These are phyloP conservation scores for Eutypella sp. DNA, from an alignment of 2,329 filamentous ascomycete genomes.

Conservation along the genomic window DNA sequence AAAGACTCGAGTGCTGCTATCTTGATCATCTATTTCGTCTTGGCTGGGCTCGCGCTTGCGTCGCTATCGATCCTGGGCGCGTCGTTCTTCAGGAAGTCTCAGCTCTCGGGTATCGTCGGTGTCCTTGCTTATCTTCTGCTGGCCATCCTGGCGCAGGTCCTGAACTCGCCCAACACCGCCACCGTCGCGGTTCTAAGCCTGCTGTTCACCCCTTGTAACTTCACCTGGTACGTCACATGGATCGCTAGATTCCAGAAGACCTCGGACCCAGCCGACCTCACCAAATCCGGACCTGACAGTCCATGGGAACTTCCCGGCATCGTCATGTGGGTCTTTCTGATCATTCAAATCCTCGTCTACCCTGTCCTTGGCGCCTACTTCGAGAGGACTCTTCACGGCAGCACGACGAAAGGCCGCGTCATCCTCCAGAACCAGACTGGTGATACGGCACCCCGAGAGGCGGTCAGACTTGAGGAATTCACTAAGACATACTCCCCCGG, in stretches of 20 bases:
- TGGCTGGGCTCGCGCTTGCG: conserved; percentile 70
- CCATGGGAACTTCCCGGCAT: conserved; percentile 69
- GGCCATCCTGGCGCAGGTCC: conserved; percentile 75
- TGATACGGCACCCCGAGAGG: conserved; percentile 33
- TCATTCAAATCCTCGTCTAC: conserved; percentile 73
- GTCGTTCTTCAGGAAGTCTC: conserved; percentile 79
- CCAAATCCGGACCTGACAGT: conserved; percentile 56
- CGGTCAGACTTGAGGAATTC: conserved; percentile 67
- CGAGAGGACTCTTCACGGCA: conserved; percentile 72
- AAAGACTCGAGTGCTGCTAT: conserved; percentile 57
- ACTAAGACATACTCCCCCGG: conserved; percentile 73
- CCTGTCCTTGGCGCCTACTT: conserved; percentile 70
- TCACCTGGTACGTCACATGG: conserved; percentile 72
- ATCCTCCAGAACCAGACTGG: conserved; percentile 33
- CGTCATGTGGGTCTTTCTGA: conserved; percentile 70
- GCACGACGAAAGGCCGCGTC: conserved; percentile 57
- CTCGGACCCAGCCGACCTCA: conserved; percentile 54
- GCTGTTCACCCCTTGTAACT: conserved; percentile 83
- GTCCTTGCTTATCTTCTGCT: conserved; percentile 70
- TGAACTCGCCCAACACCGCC: conserved; percentile 56
- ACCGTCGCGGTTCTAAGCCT: conserved; percentile 66
- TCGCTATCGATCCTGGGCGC: conserved; percentile 79
- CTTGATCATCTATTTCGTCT: conserved; percentile 67
- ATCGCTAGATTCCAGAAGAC: conserved; percentile 72
- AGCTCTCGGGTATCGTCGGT: conserved; percentile 78